Percentiles rank a stretch among this genome's conserved stretches.
These are phyloP conservation scores for Tolypocladium endophyticum DNA, from an alignment of 2,329 filamentous ascomycete species.

Conservation along the genomic window DNA sequence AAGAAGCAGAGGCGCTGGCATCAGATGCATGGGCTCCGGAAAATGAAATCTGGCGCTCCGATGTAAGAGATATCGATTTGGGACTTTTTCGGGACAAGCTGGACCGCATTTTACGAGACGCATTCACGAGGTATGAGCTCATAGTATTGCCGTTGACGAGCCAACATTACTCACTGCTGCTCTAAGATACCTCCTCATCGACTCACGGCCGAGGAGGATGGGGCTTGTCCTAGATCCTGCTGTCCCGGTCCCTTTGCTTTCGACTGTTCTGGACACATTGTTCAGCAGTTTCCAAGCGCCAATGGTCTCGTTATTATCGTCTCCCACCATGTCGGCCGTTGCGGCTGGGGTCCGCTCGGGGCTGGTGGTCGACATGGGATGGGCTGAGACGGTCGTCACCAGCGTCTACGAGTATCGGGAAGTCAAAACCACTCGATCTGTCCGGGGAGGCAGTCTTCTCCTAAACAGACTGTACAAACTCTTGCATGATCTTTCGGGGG, in stretches of 20 bases:
- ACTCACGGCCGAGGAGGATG: constrained; percentile 65
- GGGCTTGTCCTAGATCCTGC: constrained; percentile 67
- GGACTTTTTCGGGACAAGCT: constrained; percentile 78
- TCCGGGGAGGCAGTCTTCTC: constrained; percentile 64
- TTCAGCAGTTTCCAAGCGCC: constrained; percentile 76
- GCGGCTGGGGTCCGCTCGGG: constrained; percentile 79
- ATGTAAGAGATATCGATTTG: constrained; percentile 63
- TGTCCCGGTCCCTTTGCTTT: constrained; percentile 68
- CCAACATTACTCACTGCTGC: background rate
- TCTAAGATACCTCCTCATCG: constrained; percentile 52
- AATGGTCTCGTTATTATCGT: constrained; percentile 69
- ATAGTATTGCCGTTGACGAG: background rate
- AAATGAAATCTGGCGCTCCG: constrained; percentile 68
- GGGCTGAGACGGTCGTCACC: constrained; percentile 80
- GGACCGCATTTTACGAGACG: constrained; percentile 70
- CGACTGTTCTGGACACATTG: constrained; percentile 62
- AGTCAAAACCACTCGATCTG: constrained; percentile 57
- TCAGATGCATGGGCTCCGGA: constrained; percentile 50
- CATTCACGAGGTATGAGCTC: constrained; percentile 59
- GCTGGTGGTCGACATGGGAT: constrained; percentile 81
- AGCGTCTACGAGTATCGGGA: constrained; percentile 87
- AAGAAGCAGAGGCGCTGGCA: constrained; percentile 34
- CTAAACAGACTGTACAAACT: constrained; percentile 58
- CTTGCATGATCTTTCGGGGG: constrained; percentile 28
- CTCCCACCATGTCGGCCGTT: constrained; percentile 61